Base-by-base conservation (phyloP, 1,284 basidiomycete species). In the Vanrija sp. region DNA sequence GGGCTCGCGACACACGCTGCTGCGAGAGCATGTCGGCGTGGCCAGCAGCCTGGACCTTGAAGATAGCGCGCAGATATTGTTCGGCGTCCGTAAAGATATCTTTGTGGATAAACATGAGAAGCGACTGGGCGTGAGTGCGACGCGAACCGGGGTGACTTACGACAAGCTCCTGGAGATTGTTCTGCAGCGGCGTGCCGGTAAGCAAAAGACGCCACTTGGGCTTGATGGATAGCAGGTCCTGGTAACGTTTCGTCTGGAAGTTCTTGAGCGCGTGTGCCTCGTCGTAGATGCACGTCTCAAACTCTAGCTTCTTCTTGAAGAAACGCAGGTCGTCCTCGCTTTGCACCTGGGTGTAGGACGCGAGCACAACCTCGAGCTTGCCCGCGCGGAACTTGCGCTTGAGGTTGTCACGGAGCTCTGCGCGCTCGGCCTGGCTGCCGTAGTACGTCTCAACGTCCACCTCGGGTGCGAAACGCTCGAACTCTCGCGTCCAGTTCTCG, bases 401-500 rank as follows among this genome's bases (percentile, higher is more conserved):
- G 16, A 81, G 79, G 23, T 84, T 86, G 66, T 87, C 81, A 14
- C 94, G 84, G 36, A 96, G 79, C 52, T 79, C 78, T 4, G 83
- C 79, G n/a, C 96, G 85, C 48, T 98, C 93, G 22, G 86, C 85
- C 77, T 97, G 95, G 35, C 84, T 83, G 8, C 91, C 96, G 65
- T 98, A 98, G 73, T 98, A 99, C 15, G 89, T 88, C 68, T 88
- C 84, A 12, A 97, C 84, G n/a, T 83, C 79, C 70, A 99, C 86
- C 2, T 67, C 60, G 0, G 93, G 92, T 2, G 89, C 89, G 66
- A 98, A 98, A 42, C 85, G 85, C 37, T 85, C 83, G 69, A 99
- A 97, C 75, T 99, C 96, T 60, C 96, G 84, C 71, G 89, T 88
- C 96, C 96, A 99, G 69, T 99, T 98, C 75, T 98, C 96, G 20